Evolutionary conservation across 2,329 filamentous ascomycete species (phyloP).

Genomic region (Anthostomella pinea): DNA sequence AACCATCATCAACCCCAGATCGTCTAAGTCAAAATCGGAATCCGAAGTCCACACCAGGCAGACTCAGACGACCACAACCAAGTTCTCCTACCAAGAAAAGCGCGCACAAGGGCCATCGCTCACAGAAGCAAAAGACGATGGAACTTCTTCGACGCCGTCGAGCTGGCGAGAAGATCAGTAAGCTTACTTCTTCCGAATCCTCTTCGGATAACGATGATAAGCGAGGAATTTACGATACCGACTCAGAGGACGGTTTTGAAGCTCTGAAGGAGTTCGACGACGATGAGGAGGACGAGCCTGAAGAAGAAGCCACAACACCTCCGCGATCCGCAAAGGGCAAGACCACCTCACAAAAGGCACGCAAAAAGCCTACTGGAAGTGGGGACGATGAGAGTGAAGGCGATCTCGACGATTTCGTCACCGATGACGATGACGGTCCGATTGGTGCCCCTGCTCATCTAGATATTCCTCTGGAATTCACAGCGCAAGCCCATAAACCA

Average conservation of each 20-base stretch:
- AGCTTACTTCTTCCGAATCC: constrained; percentile 36
- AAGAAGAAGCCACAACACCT: constrained; percentile 18
- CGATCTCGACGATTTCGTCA: constrained; percentile 58
- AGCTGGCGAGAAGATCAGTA: constrained; percentile 37
- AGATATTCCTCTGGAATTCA: constrained; percentile 68
- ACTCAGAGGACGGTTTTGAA: constrained; percentile 28
- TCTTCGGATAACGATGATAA: constrained; percentile 53
- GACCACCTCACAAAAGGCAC: constrained; percentile 8
- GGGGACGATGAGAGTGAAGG: constrained; percentile 28
- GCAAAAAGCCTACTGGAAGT: constrained; percentile 12
- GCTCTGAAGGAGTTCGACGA: constrained; percentile 35
- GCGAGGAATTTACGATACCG: constrained; percentile 33
- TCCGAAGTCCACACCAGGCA: constrained; percentile 9
- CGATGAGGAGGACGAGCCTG: constrained; percentile 23
- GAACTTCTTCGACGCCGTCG: constrained; percentile 38
- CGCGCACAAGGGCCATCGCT: constrained; percentile 29
- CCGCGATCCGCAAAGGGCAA: constrained; percentile 6
- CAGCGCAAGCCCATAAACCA: constrained; percentile 62
- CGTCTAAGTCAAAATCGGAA: constrained; percentile 11
- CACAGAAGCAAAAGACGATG: constrained; percentile 39
- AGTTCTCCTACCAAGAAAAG: constrained; percentile 17
- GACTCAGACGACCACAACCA: constrained; percentile 7
- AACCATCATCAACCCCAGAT: constrained; percentile 11
- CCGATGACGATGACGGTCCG: constrained; percentile 58
- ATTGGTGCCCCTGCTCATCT: constrained; percentile 54